Evolutionary conservation across 2,329 filamentous ascomycete species (phyloP).

Genomic region (Grosmannia huntii): DNA sequence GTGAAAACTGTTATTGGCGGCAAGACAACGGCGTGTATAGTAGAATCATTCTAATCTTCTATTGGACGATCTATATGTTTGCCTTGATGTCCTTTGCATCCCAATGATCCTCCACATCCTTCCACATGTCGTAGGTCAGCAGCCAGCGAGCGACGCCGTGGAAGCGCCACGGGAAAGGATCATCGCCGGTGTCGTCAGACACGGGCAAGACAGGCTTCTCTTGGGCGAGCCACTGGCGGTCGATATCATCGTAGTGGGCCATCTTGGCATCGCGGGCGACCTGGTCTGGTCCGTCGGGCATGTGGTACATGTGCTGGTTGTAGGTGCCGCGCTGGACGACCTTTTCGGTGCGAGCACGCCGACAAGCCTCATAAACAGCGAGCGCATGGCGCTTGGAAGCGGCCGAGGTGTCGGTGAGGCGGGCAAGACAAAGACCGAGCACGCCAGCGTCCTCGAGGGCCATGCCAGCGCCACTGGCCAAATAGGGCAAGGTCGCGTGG

Average conservation of each 20-base stretch:
- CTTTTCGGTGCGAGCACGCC: slow-evolving; percentile 6
- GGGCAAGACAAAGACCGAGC: slow-evolving; percentile 12
- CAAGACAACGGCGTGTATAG: neutral
- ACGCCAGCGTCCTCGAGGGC: slow-evolving; percentile 30
- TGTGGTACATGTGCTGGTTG: slow-evolving; percentile 12
- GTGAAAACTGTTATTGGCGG: neutral
- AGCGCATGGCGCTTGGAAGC: slow-evolving; percentile 5
- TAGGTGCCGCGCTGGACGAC: slow-evolving; percentile 9
- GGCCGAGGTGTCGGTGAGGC: neutral
- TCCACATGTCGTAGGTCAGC: slow-evolving; percentile 11
- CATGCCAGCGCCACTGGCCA: slow-evolving; percentile 33
- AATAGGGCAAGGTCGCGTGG: slow-evolving; percentile 35
- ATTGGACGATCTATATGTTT: neutral
- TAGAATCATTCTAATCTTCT: neutral
- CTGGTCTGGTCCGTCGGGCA: slow-evolving; percentile 11
- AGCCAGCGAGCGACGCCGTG: slow-evolving; percentile 11
- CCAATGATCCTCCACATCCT: slow-evolving; percentile 7
- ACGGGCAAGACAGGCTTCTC: neutral
- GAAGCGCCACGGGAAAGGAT: slow-evolving; percentile 11
- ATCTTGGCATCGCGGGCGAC: slow-evolving; percentile 5
- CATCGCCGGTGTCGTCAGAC: slow-evolving; percentile 6
- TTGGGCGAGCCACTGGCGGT: slow-evolving; percentile 3
- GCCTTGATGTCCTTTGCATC: neutral
- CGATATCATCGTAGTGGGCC: neutral
- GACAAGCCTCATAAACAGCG: slow-evolving; percentile 9